These are phyloP conservation scores for Fragaria vesca DNA, from an alignment of 306 rosid species.

Conservation along the genomic window DNA sequence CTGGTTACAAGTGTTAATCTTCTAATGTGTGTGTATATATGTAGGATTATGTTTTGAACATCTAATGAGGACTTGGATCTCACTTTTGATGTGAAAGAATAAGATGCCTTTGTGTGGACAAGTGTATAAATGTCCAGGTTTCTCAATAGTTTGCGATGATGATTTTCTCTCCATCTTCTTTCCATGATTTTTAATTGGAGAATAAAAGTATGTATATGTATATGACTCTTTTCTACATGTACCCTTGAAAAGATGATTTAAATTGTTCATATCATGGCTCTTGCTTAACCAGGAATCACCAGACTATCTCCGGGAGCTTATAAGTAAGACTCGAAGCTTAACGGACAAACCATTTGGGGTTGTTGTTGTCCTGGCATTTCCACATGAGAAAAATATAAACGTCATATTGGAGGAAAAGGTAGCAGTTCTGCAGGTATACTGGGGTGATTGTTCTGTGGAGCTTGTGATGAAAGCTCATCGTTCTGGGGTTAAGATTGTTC, in stretches of 20 bases:
- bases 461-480: conserved; percentile 61
- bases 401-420: conserved; percentile 75
- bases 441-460: conserved; percentile 76
- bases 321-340: conserved; percentile 55
- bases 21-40: no score
- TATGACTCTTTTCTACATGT: no score
- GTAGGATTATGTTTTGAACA: background rate
- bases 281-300: conserved; percentile 59
- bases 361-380: conserved; percentile 76
- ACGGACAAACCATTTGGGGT: conserved; percentile 86
- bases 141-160: background rate
- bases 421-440: conserved; percentile 66
- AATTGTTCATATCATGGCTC: conserved; percentile 10
- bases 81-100: background rate
- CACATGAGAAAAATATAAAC: conserved; percentile 64
- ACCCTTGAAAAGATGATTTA: background rate
- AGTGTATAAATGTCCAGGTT: background rate
- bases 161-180: background rate
- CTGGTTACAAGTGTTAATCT: background rate
- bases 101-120: background rate
- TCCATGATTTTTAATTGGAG: background rate
- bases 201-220: no score
- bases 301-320: conserved; percentile 58
- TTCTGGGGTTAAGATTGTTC: conserved; percentile 77
- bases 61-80: background rate